Evolutionary conservation across 2,329 filamentous ascomycete species (phyloP).

Genomic region (Penicillium sclerotiorum): DNA sequence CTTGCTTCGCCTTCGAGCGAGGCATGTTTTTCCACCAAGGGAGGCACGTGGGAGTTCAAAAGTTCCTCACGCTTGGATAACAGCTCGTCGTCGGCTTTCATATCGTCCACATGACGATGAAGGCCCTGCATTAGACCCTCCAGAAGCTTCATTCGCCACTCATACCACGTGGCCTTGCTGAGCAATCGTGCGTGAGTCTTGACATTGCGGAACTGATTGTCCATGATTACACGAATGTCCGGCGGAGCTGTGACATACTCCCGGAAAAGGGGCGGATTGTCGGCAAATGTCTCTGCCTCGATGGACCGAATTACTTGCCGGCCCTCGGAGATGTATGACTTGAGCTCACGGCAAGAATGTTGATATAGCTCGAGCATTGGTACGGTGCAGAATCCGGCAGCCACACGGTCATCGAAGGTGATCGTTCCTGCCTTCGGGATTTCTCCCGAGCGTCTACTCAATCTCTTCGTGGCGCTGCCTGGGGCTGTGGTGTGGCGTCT

Average conservation of each 20-base stretch:
- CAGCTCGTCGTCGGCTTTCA: slow-evolving; percentile 71
- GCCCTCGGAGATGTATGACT: slow-evolving; percentile 94
- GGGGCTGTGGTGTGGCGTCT: slow-evolving; percentile 79
- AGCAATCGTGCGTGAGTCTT: slow-evolving; percentile 87
- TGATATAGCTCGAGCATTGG: slow-evolving; percentile 95
- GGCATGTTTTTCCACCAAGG: slow-evolving; percentile 62
- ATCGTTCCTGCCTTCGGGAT: slow-evolving; percentile 32
- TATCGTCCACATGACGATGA: slow-evolving; percentile 71
- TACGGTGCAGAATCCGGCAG: slow-evolving; percentile 86
- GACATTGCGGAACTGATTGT: slow-evolving; percentile 96
- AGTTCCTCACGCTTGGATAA: slow-evolving; percentile 70
- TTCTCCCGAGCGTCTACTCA: slow-evolving; percentile 30
- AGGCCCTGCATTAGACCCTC: slow-evolving; percentile 81
- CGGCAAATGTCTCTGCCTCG: slow-evolving; percentile 81
- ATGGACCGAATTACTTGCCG: slow-evolving; percentile 88
- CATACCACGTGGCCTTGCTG: slow-evolving; percentile 97
- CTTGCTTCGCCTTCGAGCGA: slow-evolving; percentile 64
- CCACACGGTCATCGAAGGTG: slow-evolving; percentile 73
- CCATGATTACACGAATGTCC: slow-evolving; percentile 83
- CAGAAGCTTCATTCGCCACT: slow-evolving; percentile 90
- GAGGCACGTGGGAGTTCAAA: slow-evolving; percentile 68
- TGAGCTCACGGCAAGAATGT: slow-evolving; percentile 92
- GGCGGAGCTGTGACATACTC: slow-evolving; percentile 87
- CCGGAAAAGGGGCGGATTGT: slow-evolving; percentile 87
- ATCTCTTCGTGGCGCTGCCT: slow-evolving; percentile 42